A percentile compares a stretch with the other conserved stretches of the same genome.
Evolutionary conservation across 805 yeast species (phyloP).

Genomic region (Starmerella sirachaensis): DNA sequence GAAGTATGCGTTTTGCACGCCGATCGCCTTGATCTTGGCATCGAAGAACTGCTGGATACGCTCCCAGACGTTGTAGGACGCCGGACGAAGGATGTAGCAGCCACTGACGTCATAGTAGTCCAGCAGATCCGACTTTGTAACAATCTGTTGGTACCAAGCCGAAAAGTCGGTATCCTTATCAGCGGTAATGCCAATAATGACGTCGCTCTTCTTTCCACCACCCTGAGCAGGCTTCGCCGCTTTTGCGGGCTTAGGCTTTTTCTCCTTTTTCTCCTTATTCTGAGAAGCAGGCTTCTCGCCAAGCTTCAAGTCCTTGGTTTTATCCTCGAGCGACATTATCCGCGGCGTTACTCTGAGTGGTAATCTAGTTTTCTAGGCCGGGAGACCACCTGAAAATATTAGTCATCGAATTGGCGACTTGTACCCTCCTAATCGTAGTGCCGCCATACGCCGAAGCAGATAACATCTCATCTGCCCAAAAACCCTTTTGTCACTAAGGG

Average conservation of each 20-base stretch:
- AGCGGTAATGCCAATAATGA: conserved; percentile 74
- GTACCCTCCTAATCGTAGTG: too few species aligned
- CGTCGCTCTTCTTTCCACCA: conserved; percentile 22
- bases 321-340: conserved; percentile 19
- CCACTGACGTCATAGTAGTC: conserved; percentile 99
- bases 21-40: conserved; percentile 64
- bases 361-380: too few species aligned
- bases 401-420: too few species aligned
- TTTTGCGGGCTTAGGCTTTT: conserved; percentile 33
- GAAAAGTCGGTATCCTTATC: conserved; percentile 88
- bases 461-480: too few species aligned
- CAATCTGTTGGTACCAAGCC: conserved; percentile 93
- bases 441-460: too few species aligned
- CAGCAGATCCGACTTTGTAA: conserved; percentile 94
- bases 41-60: conserved; percentile 81
- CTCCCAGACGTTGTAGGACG: conserved; percentile 93
- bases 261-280: conserved; percentile 62
- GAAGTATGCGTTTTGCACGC: conserved; percentile 91
- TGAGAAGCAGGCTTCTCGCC: conserved; percentile 69
- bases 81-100: conserved; percentile 94
- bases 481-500: too few species aligned
- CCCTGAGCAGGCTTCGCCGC: conserved; percentile 9
- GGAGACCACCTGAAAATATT: too few species aligned
- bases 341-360: too few species aligned
- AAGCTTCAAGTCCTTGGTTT: conserved; percentile 13